Conservation (phyloP, 768 basidiomycete genomes). For the Rhizopogon vulgaris region DNA sequence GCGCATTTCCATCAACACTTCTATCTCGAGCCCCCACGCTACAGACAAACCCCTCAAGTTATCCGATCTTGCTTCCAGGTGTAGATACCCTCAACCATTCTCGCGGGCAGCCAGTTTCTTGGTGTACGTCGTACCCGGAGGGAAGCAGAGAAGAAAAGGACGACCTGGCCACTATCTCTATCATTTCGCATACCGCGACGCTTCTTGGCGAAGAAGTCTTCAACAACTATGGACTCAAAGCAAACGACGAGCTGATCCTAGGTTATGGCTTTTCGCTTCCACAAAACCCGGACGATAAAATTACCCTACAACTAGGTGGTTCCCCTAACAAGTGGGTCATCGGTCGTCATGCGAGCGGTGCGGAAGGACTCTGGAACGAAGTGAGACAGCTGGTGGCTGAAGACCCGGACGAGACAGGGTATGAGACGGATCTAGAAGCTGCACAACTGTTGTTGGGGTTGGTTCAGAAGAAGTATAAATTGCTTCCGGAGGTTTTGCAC, state of each 20-base stretch:
- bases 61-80: constrained; percentile 82
- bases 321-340: constrained; percentile 48
- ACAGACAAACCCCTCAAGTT: constrained; percentile 39
- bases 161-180: constrained; percentile 45
- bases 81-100: constrained; percentile 85
- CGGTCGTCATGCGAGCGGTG: constrained; percentile 49
- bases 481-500: constrained; percentile 35
- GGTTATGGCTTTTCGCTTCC: constrained; percentile 86
- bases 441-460: constrained; percentile 57
- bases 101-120: constrained; percentile 74
- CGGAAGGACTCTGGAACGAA: constrained; percentile 56
- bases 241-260: constrained; percentile 84
- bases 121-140: constrained; percentile 52
- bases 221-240: constrained; percentile 92
- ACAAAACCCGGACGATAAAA: constrained; percentile 81
- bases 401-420: constrained; percentile 25
- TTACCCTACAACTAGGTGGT: constrained; percentile 72
- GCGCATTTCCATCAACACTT: constrained; percentile 85
- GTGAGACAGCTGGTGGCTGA: constrained; percentile 30
- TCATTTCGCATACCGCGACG: constrained; percentile 48
- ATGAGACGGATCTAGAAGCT: constrained; percentile 61
- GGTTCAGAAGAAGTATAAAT: constrained; percentile 44
- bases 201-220: constrained; percentile 52
- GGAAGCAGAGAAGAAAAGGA: constrained; percentile 15
- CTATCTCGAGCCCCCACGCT: constrained; percentile 54